Evolutionary conservation across 345 rosid genomes (phyloP).

Genomic region (Salix exigua): DNA sequence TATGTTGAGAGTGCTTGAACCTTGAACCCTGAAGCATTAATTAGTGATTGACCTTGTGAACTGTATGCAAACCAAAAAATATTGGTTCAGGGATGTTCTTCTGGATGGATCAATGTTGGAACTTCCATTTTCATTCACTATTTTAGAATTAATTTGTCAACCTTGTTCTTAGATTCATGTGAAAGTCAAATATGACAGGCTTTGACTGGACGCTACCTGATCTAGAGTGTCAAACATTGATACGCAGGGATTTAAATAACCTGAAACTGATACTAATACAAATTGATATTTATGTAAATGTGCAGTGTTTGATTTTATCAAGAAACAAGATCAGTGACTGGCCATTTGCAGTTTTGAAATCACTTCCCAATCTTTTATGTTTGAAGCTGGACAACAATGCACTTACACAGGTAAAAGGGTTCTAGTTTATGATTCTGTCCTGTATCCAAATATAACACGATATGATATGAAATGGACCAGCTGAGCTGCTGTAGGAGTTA

Average conservation of each 20-base stretch:
- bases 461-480: not conserved
- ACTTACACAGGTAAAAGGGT: slow-evolving; percentile 55
- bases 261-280: not conserved
- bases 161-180: not conserved
- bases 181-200: not conserved
- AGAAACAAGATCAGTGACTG: slow-evolving; percentile 76
- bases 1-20: no score
- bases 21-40: no score
- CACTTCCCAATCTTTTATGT: slow-evolving; percentile 60
- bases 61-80: no score
- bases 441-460: not conserved
- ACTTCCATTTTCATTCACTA: not conserved
- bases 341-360: slow-evolving; percentile 64
- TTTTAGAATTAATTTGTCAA: not conserved
- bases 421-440: slow-evolving; percentile 8
- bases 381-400: slow-evolving; percentile 83
- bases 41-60: no score
- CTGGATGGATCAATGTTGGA: slow-evolving; percentile 1
- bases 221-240: not conserved
- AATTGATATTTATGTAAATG: slow-evolving; percentile 13
- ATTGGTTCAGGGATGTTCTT: not conserved
- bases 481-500: not conserved
- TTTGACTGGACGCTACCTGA: not conserved
- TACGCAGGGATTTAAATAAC: not conserved
- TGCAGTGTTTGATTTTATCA: slow-evolving; percentile 74